Evolutionary conservation across 2,329 filamentous ascomycete species (phyloP), one percentile per base, ranked within the genome.

Genomic region (Fusarium nygamai): DNA sequence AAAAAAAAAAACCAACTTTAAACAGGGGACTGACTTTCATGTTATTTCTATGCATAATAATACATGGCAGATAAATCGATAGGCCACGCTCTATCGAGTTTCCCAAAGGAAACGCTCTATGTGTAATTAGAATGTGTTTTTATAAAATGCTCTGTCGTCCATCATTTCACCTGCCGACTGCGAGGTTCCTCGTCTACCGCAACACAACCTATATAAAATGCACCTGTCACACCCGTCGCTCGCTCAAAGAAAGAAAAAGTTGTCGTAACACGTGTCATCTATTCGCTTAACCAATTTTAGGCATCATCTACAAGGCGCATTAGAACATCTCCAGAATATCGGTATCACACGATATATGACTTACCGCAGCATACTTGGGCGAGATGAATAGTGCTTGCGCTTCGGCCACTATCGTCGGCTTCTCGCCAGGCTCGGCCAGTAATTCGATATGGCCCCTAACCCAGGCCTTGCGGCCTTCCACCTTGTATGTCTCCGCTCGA

Each of bases 381-480:
- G 96, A 94, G 78, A 98, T 89, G 81, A 97, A 98, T 76, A 99
- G 84, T 6, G 92, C 95, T 80, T 93, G 92, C 1, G 94, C 96
- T 83, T 97, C 94, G 13, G 93, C 94, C 67, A 98, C 82, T 54
- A 95, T 88, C 22, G 88, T 83, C 2, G 92, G 91, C 76, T 88
- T 86, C 82, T 92, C 88, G 14, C 90, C 90, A 39, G 76, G 85
- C 85, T 87, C 67, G 13, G 89, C 89, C 69, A 98, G 83, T 63
- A 94, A 92, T 88, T 98, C 95, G 78, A 98, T 92, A 76, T 90
- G 89, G 3, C 94, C 96, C 84, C 93, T 92, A 3, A 98, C 94
- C 94, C 94, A 98, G 19, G 95, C 96, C 86, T 98, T 98, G 71
- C 96, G 88, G 2, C 96, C 96, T 80, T 98, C 95, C 3, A 96